Conservation (phyloP, 257 asterid species). For the Echites panduratus region DNA sequence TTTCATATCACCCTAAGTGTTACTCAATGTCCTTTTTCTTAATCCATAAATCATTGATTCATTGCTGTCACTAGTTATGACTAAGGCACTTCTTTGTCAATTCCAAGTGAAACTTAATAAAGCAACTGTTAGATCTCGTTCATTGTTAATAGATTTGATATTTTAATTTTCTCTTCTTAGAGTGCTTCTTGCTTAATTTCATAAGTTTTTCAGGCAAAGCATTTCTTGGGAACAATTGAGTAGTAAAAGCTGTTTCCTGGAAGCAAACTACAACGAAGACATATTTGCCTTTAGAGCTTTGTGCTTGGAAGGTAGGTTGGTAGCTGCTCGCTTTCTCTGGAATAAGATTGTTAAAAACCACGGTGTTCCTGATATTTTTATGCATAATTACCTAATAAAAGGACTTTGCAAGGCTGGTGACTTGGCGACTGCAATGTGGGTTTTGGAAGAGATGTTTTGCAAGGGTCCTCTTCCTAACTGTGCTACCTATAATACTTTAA, state of each 20-base stretch:
- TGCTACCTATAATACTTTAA: conserved; percentile 75
- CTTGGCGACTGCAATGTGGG: conserved; percentile 58
- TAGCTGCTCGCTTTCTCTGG: conserved; percentile 57
- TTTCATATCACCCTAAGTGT: not conserved
- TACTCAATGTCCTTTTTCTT: not conserved
- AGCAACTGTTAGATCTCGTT: not conserved
- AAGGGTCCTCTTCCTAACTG: conserved; percentile 69
- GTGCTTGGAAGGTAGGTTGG: conserved; percentile 62
- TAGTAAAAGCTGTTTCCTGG: conserved; percentile 21
- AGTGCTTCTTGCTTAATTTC: not conserved
- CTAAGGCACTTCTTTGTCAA: not conserved
- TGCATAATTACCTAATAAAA: conserved; percentile 67
- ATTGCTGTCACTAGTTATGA: not conserved
- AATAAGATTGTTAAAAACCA: conserved; percentile 40
- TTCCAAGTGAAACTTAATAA: not conserved
- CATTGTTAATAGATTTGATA: not conserved
- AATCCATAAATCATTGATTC: not conserved
- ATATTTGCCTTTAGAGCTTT: conserved; percentile 42
- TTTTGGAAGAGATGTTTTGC: conserved; percentile 53
- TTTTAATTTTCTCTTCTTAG: not conserved
- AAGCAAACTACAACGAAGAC: conserved; percentile 25
- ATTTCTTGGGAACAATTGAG: conserved; percentile 33
- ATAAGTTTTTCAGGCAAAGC: conserved; percentile 25
- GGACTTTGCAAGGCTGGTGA: conserved; percentile 68
- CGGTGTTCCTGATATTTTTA: conserved; percentile 50